Percentiles rank a stretch among this genome's conserved stretches.
phyloP scores from a whole-genome alignment of 768 basidiomycete genomes.

The Tylopilus plumbeoviolaceoides region DNA sequence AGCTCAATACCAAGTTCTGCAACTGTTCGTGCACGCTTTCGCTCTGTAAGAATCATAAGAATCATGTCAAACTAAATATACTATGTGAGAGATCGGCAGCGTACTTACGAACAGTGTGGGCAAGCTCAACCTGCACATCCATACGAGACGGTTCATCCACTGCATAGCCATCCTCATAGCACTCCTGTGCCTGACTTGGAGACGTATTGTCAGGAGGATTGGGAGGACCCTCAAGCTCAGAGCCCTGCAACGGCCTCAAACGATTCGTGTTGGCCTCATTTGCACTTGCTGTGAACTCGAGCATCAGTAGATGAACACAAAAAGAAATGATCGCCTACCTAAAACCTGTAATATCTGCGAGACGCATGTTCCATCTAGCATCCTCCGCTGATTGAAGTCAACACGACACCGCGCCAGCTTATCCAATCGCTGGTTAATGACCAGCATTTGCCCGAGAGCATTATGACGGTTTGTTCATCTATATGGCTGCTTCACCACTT shows the following conservation, averaged over 20 bases:
- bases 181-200: background rate
- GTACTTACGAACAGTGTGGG: background rate
- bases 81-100: too few species aligned
- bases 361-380: background rate
- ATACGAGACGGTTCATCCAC: too few species aligned
- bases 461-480: background rate
- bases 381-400: background rate
- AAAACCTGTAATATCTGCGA: background rate
- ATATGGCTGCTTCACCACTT: background rate
- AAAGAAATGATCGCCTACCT: background rate
- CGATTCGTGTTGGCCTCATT: too few species aligned
- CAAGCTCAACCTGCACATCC: background rate
- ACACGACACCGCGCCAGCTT: background rate
- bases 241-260: background rate
- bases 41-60: background rate
- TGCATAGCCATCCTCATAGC: background rate
- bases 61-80: background rate
- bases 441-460: background rate
- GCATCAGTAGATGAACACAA: background rate
- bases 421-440: background rate
- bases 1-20: background rate
- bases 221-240: background rate
- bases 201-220: background rate
- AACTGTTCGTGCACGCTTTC: background rate
- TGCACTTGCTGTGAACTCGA: too few species aligned